Base-by-base conservation (phyloP, 805 yeast species). In the Candida maltosa region DNA sequence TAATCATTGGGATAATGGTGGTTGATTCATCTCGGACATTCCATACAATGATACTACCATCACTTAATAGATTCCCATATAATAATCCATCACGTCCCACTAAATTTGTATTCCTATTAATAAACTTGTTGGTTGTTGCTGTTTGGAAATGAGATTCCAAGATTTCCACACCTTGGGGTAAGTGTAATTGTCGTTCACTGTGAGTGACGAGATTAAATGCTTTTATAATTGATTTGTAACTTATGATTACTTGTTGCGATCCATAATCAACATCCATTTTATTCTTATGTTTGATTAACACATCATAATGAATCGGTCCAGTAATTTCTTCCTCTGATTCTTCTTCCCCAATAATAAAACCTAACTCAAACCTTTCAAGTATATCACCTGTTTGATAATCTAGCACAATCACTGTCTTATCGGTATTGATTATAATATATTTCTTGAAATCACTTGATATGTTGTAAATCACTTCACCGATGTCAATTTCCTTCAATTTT, bases 1-100 rank as follows among this genome's bases (percentile, higher is more conserved):
- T 46, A 18, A 36, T 35, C 5, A 46, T 51, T 16, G 51, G 43
- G 21, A 46, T 38, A 7, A 48, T 43, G 31, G 35, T 48, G 9
- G 31, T 9, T 5, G 30, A 16, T 3, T 34, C 35, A 9, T 32
- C 38, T 35, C 81, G 53, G 2, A 71, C 54, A 39, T 74, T 66
- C 55, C 73, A 55, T 1, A 72, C 58, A 1, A 65, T 46, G 4
- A 73, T 69, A 10, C 58, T 50, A 12, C 70, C 70, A 22, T 67
- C 65, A 23, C 57, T 55, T 26, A 73, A 44, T 6, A 68, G 54
- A 26, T 69, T 49, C 3, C 61, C 70, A 37, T 49, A 60, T 18
- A 63, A 46, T 11, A 63, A 54, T 1, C 72, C 73, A 45, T 69
- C 74, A n/a, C 54, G 50, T 1, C 75, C 75, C 4, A 58, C 58